These are phyloP conservation scores for Setaria italica DNA, from an alignment of 202 grass and related monocot genomes.

Conservation along the genomic window DNA sequence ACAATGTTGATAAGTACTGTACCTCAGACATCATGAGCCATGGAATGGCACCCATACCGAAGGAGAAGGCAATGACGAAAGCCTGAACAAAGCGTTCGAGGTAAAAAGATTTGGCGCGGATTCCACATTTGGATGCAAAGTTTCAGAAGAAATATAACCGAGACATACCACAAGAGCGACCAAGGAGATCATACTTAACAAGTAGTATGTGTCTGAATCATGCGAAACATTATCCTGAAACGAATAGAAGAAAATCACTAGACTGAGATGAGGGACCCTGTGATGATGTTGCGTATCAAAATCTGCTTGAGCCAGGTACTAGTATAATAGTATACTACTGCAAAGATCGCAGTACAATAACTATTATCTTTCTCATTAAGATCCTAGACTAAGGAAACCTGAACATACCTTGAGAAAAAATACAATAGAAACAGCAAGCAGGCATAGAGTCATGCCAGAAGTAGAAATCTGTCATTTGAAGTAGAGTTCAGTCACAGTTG, in stretches of 20 bases:
- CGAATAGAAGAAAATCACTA: constrained; percentile 13
- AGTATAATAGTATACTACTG: background rate
- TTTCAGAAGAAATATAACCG: constrained; percentile 32
- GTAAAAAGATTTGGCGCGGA: background rate
- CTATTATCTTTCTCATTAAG: background rate
- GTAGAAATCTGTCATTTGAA: constrained; percentile 76
- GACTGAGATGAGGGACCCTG: background rate
- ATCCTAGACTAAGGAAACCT: constrained; percentile 6
- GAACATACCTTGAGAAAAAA: constrained; percentile 79
- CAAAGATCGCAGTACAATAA: background rate
- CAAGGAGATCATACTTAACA: constrained; percentile 83
- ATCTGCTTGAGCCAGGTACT: background rate
- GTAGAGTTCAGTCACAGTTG: constrained; percentile 24
- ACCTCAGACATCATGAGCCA: constrained; percentile 99
- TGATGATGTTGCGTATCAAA: background rate
- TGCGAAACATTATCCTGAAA: constrained; percentile 66
- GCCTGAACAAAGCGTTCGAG: constrained; percentile 47
- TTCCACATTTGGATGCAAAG: background rate
- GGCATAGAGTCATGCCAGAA: constrained; percentile 79
- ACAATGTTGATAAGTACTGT: constrained; percentile 1
- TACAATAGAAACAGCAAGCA: constrained; percentile 76
- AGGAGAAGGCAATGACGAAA: constrained; percentile 83
- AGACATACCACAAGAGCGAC: constrained; percentile 79
- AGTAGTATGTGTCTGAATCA: constrained; percentile 64
- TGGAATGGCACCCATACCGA: constrained; percentile 95